Base-by-base conservation (phyloP, 495 filamentous ascomycete species). In the Clavariopsis aquatica region DNA sequence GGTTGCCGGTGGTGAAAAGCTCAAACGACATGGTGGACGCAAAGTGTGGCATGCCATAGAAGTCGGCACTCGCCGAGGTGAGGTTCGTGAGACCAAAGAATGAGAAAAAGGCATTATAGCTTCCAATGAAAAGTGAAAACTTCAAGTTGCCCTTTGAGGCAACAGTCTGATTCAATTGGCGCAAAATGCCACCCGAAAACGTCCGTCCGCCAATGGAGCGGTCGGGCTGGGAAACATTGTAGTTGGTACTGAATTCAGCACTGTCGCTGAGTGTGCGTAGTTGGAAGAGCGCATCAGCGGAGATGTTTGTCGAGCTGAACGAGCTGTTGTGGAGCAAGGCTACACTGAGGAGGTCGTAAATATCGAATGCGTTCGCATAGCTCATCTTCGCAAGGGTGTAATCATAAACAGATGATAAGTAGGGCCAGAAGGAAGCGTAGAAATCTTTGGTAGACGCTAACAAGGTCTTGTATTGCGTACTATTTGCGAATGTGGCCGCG, bases 1-100 rank as follows among this genome's bases (percentile, higher is more conserved):
- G 43, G 0, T 53, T 66, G 9, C 68, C 73, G 52, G 78, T 74
- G 22, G 82, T 83, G 59, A 82, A 77, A 3, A 84, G 78, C 70
- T 84, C 81, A 74, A 81, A 83, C 17, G 72, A 70, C 81, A 84
- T 84, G 8, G 77, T 78, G 2, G 81, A 81, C 7, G 81, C 81
- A 52, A 83, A 84, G 63, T 81, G 76, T 0, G 79, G 79, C 7
- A 84, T 73, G 17, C 82, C 82, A 46, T 73, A 77, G 62, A 83
- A 84, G 55, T 73, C 69, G 10, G 52, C 63, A 6, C 51, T 46
- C 1, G 74, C 62, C 7, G 22, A 31, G 0, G 68, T 66, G 9
- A 84, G 74, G 45, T 79, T 70, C 0, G 81, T 77, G 29, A 84
- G 78, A 19, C 80, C 81, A 61, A 83, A 83, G 71, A 82, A 83